A percentile compares a stretch with the other conserved stretches of the same genome.
phyloP scores from a whole-genome alignment of 306 rosid genomes.

The Argentina anserina region DNA sequence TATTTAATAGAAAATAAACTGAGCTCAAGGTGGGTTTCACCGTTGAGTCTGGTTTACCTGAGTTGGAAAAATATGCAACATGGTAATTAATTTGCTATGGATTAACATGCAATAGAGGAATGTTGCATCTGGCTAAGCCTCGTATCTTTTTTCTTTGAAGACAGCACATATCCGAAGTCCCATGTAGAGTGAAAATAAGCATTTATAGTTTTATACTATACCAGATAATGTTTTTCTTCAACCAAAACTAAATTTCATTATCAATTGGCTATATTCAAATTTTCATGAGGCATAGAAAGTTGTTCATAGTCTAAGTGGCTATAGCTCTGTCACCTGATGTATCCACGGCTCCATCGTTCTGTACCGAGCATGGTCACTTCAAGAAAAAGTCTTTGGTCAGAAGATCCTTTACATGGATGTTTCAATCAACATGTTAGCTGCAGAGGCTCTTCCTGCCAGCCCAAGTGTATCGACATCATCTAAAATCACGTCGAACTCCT shows the following conservation, averaged over 20 bases:
- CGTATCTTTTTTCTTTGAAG: not conserved
- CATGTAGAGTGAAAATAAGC: not conserved
- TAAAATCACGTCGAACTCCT: slow-evolving; percentile 18
- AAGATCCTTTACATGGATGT: slow-evolving; percentile 7
- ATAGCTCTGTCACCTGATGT: not conserved
- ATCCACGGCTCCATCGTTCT: not conserved
- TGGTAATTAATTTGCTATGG: not conserved
- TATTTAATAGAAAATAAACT: no score
- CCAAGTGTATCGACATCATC: slow-evolving; percentile 17
- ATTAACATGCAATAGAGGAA: not conserved
- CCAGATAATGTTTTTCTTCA: not conserved
- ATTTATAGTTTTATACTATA: not conserved
- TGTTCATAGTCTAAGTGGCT: not conserved
- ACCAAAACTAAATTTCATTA: not conserved
- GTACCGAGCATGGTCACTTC: slow-evolving; percentile 2
- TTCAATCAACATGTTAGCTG: not conserved
- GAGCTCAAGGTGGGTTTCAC: not conserved
- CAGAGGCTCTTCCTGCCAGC: slow-evolving; percentile 6
- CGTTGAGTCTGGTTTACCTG: not conserved
- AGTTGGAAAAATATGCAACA: not conserved
- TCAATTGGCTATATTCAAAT: slow-evolving; percentile 1
- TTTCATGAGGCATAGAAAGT: slow-evolving; percentile 1
- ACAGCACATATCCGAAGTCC: not conserved
- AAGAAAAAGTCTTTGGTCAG: not conserved
- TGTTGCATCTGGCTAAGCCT: not conserved